Base-by-base conservation (phyloP, 495 filamentous ascomycete genomes). In the Lepidopterella palustris region DNA sequence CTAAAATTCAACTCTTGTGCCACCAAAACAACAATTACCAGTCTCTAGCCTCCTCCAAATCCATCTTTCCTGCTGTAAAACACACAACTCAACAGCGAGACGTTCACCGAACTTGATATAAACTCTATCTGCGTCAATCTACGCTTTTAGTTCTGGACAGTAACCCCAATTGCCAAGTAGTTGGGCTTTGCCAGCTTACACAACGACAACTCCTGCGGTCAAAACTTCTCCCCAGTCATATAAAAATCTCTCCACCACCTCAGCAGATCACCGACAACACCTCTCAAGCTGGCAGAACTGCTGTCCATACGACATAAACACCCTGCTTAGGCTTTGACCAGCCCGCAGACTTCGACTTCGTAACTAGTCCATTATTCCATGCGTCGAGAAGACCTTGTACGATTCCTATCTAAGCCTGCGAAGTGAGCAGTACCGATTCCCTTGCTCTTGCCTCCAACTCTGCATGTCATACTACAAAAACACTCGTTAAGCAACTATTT, bases 391-490 rank as follows among this genome's bases (percentile, higher is more conserved):
- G 90, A 96, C 74, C 85, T 96, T 66, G 83, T 97, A 70, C 89
- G 90, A 78, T 91, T 96, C 78, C 83, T 97, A 63, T 96, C 89
- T 61, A 95, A 95, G 80, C 92, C 91, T 69, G 90, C 89, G 71
- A 96, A 96, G 92, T 97, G 75, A 73, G 87, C n/a, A n/a, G n/a
- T n/a, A n/a, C n/a, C n/a, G n/a, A n/a, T 79, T 18, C 21, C 49
- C 20, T 2, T 10, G 11, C 48, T 47, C 21, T 51, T n/a, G 50
- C 32, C 53, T 29, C 51, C 48, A 15, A 53, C 27, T 20, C 50
- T 47, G 9, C 18, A 39, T 32, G 3, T 42, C 35, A 42, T 42
- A n/a, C 28, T 57, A 5, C 20, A 54, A 45, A 25, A 59, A 47
- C 15, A 52, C 6, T 2, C 20, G 20, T 25, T n/a, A n/a, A n/a